Percentiles rank a stretch among this genome's conserved stretches.
Conservation (phyloP, 352 stramenopile genomes). For the Phytophthora fragariaefolia region DNA sequence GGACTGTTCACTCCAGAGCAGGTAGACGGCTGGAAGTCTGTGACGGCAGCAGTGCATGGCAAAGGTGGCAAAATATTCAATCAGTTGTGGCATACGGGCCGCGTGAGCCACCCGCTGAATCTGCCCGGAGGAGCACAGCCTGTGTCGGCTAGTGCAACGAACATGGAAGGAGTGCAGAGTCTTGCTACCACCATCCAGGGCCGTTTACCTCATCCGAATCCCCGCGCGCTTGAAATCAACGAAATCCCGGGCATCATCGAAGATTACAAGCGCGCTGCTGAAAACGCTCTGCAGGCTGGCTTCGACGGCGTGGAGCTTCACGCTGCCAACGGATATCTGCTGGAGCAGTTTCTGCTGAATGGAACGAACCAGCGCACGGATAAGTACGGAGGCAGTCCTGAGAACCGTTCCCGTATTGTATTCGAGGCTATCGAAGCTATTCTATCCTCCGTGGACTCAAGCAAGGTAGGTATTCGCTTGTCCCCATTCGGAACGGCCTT, state of each 20-base stretch:
- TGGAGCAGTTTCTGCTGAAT: constrained; percentile 89
- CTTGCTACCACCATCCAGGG: constrained; percentile 38
- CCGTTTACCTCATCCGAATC: constrained; percentile 50
- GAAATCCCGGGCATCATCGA: constrained; percentile 65
- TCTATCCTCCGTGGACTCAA: constrained; percentile 35
- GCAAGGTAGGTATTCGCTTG: constrained; percentile 45
- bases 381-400: constrained; percentile 63
- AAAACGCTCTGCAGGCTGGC: constrained; percentile 72
- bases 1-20: constrained; percentile 66
- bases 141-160: constrained; percentile 53
- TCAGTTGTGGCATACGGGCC: constrained; percentile 90
- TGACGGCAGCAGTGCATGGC: constrained; percentile 74
- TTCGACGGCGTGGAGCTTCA: constrained; percentile 94
- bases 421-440: constrained; percentile 70
- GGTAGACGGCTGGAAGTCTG: constrained; percentile 57
- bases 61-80: constrained; percentile 81
- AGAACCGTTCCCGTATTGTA: constrained; percentile 81
- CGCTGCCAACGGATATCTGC: constrained; percentile 90
- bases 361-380: constrained; percentile 71
- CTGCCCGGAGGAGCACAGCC: constrained; percentile 53
- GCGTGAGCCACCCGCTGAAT: constrained; percentile 58
- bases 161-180: constrained; percentile 38
- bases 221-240: constrained; percentile 64
- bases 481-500: constrained; percentile 47
- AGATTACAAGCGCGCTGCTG: constrained; percentile 35